These are phyloP conservation scores for Colletotrichum sp. DNA, from an alignment of 2,329 filamentous ascomycete species.

Conservation along the genomic window DNA sequence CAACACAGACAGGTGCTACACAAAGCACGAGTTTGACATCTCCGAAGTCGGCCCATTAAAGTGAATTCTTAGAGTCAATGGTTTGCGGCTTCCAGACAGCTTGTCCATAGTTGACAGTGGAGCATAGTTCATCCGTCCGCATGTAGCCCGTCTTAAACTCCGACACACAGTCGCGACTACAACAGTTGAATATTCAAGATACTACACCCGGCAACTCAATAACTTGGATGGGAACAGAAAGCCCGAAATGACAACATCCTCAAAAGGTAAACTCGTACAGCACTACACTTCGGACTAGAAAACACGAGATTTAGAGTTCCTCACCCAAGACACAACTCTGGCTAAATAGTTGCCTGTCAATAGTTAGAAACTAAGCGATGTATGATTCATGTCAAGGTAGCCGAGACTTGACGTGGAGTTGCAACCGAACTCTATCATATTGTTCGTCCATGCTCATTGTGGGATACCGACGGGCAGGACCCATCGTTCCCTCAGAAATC, in stretches of 20 bases:
- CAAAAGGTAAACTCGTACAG: neutral
- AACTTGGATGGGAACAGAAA: neutral
- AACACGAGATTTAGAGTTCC: neutral
- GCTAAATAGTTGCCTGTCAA: neutral
- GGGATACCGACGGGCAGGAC: neutral
- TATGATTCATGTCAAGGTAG: neutral
- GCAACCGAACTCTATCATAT: neutral
- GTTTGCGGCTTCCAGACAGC: neutral
- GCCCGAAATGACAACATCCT: neutral
- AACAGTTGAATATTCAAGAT: neutral
- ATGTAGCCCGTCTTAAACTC: neutral
- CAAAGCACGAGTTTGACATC: neutral
- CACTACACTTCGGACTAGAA: neutral
- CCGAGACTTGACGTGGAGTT: neutral
- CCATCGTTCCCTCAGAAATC: neutral
- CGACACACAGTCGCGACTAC: neutral
- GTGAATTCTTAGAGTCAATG: accelerated
- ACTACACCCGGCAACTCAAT: accelerated
- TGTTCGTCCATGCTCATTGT: neutral
- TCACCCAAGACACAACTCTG: neutral
- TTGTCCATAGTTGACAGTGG: neutral
- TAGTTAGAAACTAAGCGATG: neutral
- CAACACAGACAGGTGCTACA: accelerated
- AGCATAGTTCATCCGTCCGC: neutral
- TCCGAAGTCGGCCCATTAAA: neutral